These are phyloP conservation scores for Nissolia schottii DNA, from an alignment of 306 rosid genomes.

Conservation along the genomic window DNA sequence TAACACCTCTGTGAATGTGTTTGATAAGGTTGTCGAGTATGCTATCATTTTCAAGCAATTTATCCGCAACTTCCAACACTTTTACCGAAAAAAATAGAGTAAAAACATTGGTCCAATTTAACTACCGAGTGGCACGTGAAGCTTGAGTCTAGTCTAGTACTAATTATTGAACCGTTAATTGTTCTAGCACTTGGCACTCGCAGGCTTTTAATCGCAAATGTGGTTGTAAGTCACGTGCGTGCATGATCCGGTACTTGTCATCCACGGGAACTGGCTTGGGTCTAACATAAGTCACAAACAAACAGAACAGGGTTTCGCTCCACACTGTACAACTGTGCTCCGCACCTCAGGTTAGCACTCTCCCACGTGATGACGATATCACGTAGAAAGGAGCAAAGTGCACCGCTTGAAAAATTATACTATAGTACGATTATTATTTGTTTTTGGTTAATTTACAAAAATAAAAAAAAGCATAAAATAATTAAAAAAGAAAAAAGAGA, in stretches of 20 bases:
- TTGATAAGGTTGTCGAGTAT: no score
- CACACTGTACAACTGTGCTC: neutral
- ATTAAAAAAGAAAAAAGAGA: neutral
- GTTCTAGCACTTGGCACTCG: no score
- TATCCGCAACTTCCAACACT: no score
- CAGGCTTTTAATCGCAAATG: neutral
- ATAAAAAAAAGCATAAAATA: neutral
- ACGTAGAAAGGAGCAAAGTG: neutral
- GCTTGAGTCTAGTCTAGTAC: neutral
- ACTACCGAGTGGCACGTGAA: no score
- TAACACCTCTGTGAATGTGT: no score
- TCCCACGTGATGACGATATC: neutral
- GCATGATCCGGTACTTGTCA: conserved; percentile 5
- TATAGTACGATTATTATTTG: neutral
- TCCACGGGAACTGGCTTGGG: conserved; percentile 7
- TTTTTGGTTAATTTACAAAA: neutral
- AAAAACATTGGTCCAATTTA: no score
- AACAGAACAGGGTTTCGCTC: no score
- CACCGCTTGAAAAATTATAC: conserved; percentile 9
- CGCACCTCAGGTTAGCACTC: conserved; percentile 2
- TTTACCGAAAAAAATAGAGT: no score
- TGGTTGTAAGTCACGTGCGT: conserved; percentile 35
- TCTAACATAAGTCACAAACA: neutral
- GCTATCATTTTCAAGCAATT: no score
- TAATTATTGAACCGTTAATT: neutral